Percentiles rank a stretch among this genome's conserved stretches.
Evolutionary conservation across 1,284 basidiomycete genomes (phyloP).

Genomic region (Sporisorium scitamineum): DNA sequence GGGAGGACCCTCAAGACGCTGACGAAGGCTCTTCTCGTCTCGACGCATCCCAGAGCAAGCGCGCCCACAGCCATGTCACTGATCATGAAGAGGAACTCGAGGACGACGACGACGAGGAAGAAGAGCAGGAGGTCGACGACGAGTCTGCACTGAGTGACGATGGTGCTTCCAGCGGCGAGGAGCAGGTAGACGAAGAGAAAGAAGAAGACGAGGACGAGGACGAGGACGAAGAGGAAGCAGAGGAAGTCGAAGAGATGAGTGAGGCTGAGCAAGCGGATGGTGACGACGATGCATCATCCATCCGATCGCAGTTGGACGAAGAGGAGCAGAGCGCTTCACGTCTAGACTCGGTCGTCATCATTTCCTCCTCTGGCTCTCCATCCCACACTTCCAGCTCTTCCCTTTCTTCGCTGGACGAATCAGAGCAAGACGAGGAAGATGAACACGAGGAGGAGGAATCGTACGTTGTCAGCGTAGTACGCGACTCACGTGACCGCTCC

Average conservation of each 20-base stretch:
- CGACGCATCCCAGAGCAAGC: conserved; percentile 8
- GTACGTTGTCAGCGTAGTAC: conserved; percentile 24
- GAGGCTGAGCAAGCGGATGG: neutral
- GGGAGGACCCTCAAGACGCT: neutral
- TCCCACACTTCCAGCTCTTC: neutral
- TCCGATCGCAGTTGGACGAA: conserved; percentile 7
- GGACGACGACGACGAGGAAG: conserved; percentile 3
- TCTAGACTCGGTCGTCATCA: conserved; percentile 10
- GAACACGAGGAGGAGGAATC: neutral
- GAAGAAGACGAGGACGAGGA: neutral
- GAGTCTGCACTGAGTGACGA: conserved; percentile 2
- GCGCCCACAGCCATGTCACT: conserved; percentile 2
- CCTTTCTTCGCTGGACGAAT: neutral
- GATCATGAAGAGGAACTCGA: conserved; percentile 13
- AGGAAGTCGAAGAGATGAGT: neutral
- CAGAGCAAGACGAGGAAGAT: neutral
- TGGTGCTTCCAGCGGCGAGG: neutral
- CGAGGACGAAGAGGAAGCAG: neutral
- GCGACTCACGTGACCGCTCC: conserved; percentile 30
- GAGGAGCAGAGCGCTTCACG: conserved; percentile 10
- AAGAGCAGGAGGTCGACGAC: conserved; percentile 9
- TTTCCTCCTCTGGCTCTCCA: conserved; percentile 13
- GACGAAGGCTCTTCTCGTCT: conserved; percentile 9
- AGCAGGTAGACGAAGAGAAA: neutral
- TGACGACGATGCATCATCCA: conserved; percentile 2